A percentile compares a stretch with the other conserved stretches of the same genome.
These are phyloP conservation scores for Helichrysum umbraculigerum DNA, from an alignment of 129 eudicot genomes.

Conservation along the genomic window DNA sequence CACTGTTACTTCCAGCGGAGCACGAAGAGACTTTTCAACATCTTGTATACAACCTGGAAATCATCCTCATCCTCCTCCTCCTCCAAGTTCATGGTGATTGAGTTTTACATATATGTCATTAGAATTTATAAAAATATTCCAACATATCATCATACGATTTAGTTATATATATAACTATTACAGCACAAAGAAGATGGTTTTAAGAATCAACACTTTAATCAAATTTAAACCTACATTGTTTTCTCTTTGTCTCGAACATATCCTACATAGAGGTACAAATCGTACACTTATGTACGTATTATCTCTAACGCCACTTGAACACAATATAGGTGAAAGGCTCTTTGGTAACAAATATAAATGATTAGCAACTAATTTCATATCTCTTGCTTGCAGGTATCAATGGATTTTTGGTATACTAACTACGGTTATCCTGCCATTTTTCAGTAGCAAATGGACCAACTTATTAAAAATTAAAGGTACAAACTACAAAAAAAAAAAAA, in stretches of 20 bases:
- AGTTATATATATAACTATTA: too few relatives aligned
- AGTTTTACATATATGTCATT: not conserved
- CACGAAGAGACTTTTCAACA: slow-evolving; percentile 12
- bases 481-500: not conserved
- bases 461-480: slow-evolving; percentile 35
- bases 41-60: slow-evolving; percentile 7
- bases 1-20: not conserved
- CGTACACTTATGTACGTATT: too few relatives aligned
- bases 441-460: slow-evolving; percentile 40
- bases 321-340: too few relatives aligned
- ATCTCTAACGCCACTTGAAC: too few relatives aligned
- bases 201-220: too few relatives aligned
- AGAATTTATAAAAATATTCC: too few relatives aligned
- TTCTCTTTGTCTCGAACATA: too few relatives aligned
- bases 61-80: slow-evolving; percentile 15
- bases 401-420: slow-evolving; percentile 38
- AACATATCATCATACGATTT: too few relatives aligned
- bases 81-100: slow-evolving; percentile 16
- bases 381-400: slow-evolving; percentile 38
- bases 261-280: too few relatives aligned
- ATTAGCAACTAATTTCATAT: not conserved
- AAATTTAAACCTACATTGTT: too few relatives aligned
- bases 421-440: slow-evolving; percentile 40
- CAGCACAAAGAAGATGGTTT: too few relatives aligned
- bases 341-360: not conserved